Evolutionary conservation across 345 rosid species (phyloP), one percentile per base, ranked within the genome.

Genomic region (Hypericum androsaemum): DNA sequence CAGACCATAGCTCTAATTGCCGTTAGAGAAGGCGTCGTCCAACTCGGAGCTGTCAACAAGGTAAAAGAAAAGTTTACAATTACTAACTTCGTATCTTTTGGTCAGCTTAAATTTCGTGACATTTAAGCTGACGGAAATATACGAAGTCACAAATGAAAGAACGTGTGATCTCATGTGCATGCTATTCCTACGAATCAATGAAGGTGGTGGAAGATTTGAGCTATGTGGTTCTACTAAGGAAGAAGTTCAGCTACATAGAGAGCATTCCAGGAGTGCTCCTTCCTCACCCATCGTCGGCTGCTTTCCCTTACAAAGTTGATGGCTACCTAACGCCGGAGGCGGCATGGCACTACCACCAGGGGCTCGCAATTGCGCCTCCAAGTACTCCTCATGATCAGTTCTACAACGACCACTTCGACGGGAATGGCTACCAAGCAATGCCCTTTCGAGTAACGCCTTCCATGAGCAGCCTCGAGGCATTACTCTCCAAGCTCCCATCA

Each of bases 1-100:
- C 86, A 90, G 98, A 90, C 98, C 64, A 90, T 90, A 53, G 95
- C 92, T 9, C 70, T 90, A 79, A 82, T 90, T 69, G 92, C 95
- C 43, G 96, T 90, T 63, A 77, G 94, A 67, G 98, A 90, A 82
- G 98, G 98, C 59, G 96, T 90, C 58, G 85, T 90, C 53, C 98
- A 87, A 72, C 74, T 90, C 54, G 98, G 98, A 69, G 78, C 92
- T 54, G 77, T 87, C 56, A 64, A 84, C 66, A 89, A 89, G 94
- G 97, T 88, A 41, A 42, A 37, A n/a, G n/a, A n/a, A 16, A 17
- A 22, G 67, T 51, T 22, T 22, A 22, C 32, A 22, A 22, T 22
- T 22, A 22, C 4, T 22, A 4, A 22, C 32, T 22, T 22, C 2
- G 32, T 22, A 22, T 22, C 2, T 4, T 22, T 22, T 4, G 32